These are phyloP conservation scores for Pythium aristosporum DNA, from an alignment of 352 stramenopile genomes.

Conservation along the genomic window DNA sequence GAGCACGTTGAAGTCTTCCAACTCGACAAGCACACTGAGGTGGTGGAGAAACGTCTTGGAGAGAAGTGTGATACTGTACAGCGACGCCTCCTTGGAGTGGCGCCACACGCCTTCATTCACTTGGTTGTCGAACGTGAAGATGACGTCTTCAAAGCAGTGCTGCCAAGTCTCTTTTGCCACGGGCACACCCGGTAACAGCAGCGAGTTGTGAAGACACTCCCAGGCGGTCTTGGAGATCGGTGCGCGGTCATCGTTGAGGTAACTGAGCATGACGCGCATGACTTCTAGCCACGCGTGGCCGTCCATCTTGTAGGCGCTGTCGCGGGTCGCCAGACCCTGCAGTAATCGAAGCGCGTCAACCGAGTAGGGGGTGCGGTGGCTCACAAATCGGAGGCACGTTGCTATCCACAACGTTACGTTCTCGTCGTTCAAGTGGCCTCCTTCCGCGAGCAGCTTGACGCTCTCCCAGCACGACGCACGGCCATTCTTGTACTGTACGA, in stretches of 20 bases:
- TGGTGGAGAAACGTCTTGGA: constrained; percentile 90
- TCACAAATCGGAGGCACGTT: constrained; percentile 75
- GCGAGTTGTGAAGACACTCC: constrained; percentile 82
- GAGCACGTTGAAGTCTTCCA: constrained; percentile 62
- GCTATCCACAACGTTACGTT: constrained; percentile 85
- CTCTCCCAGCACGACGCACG: constrained; percentile 76
- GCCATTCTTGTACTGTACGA: constrained; percentile 79
- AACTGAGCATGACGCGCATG: constrained; percentile 85
- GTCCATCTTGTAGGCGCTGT: constrained; percentile 75
- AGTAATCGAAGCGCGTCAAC: constrained; percentile 75
- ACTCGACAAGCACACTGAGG: constrained; percentile 63
- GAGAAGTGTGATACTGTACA: constrained; percentile 83
- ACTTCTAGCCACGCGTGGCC: constrained; percentile 76
- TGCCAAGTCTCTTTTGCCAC: constrained; percentile 79
- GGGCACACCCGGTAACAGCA: constrained; percentile 66
- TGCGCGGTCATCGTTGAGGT: constrained; percentile 75
- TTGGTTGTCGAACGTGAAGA: constrained; percentile 87
- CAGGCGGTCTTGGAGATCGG: constrained; percentile 80
- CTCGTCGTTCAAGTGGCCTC: constrained; percentile 69
- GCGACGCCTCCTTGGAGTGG: constrained; percentile 57
- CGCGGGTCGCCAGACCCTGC: constrained; percentile 69
- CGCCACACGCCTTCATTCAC: constrained; percentile 55
- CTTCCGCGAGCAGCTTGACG: constrained; percentile 65
- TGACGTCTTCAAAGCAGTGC: constrained; percentile 83
- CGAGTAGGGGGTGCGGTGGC: constrained; percentile 72